phyloP scores from a whole-genome alignment of 306 rosid species.

The Malus sieversii region DNA sequence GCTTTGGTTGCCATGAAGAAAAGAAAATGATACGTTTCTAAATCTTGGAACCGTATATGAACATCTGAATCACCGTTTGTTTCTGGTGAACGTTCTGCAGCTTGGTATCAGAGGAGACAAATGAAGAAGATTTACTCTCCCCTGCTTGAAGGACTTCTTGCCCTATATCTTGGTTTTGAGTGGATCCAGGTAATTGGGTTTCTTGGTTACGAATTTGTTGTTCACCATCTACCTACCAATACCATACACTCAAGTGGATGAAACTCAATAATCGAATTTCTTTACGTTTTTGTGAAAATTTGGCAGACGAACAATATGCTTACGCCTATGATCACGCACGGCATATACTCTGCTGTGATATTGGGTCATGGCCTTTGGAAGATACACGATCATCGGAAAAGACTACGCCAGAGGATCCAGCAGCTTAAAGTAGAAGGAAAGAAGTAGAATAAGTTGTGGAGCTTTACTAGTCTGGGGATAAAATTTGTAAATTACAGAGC shows the following conservation, averaged over 20 bases:
- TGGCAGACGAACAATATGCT: conserved; percentile 82
- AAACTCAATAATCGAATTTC: conserved; percentile 11
- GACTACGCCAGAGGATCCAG: conserved; percentile 69
- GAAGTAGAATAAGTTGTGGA: conserved; percentile 24
- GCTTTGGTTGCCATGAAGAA: not conserved
- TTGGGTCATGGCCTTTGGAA: conserved; percentile 97
- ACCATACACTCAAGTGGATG: not conserved
- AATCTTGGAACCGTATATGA: not conserved
- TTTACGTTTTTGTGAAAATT: conserved; percentile 10
- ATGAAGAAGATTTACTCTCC: conserved; percentile 94
- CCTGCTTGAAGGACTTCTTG: conserved; percentile 84
- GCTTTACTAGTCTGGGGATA: conserved; percentile 13
- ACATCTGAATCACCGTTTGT: not conserved
- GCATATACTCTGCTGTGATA: conserved; percentile 84
- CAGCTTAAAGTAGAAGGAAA: conserved; percentile 54
- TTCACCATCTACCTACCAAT: not conserved
- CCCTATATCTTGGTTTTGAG: conserved; percentile 93
- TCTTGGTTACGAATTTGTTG: not conserved
- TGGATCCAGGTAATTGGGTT: conserved; percentile 69
- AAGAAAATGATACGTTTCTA: not conserved
- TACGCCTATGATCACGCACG: conserved; percentile 88
- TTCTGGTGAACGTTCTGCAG: conserved; percentile 41
- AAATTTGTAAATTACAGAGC: conserved; percentile 30
- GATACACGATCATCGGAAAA: conserved; percentile 75
- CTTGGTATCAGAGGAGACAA: conserved; percentile 89